These are phyloP conservation scores for Eutrema japonicum DNA, from an alignment of 345 rosid genomes.

Conservation along the genomic window DNA sequence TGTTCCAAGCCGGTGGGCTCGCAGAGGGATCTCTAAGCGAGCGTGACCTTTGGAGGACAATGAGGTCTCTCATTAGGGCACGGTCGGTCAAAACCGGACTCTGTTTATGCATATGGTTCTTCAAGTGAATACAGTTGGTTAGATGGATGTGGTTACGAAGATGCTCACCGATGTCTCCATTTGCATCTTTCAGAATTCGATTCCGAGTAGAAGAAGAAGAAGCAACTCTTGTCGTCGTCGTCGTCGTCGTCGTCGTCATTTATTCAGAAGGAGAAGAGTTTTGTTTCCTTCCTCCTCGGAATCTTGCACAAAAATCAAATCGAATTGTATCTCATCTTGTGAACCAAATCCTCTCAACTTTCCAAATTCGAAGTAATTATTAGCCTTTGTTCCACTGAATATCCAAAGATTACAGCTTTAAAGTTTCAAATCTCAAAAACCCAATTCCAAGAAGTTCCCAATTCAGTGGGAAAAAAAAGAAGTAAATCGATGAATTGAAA, in stretches of 20 bases:
- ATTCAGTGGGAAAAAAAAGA: neutral
- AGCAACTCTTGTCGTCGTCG: conserved; percentile 59
- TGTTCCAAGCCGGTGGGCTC: conserved; percentile 87
- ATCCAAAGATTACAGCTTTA: conserved; percentile 20
- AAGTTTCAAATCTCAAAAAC: conserved; percentile 17
- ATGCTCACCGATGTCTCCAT: conserved; percentile 92
- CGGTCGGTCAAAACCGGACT: conserved; percentile 80
- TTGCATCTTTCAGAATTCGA: conserved; percentile 88
- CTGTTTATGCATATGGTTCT: conserved; percentile 98
- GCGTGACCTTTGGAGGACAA: conserved; percentile 85
- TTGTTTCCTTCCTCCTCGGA: conserved; percentile 40
- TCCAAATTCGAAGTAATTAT: conserved; percentile 17
- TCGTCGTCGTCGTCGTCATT: conserved; percentile 62
- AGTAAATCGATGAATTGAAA: conserved; percentile 12
- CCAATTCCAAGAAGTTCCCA: neutral
- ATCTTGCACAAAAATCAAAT: conserved; percentile 45
- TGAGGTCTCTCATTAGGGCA: conserved; percentile 87
- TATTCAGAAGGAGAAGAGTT: conserved; percentile 44
- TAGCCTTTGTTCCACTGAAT: conserved; percentile 16
- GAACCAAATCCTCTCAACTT: conserved; percentile 14
- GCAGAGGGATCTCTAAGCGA: conserved; percentile 95
- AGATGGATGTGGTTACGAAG: conserved; percentile 92
- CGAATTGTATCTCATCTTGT: conserved; percentile 50
- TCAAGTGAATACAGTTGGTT: conserved; percentile 94
- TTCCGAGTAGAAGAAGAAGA: conserved; percentile 48